Base-by-base conservation (phyloP, 306 rosid species). In the Carpinus fangiana region DNA sequence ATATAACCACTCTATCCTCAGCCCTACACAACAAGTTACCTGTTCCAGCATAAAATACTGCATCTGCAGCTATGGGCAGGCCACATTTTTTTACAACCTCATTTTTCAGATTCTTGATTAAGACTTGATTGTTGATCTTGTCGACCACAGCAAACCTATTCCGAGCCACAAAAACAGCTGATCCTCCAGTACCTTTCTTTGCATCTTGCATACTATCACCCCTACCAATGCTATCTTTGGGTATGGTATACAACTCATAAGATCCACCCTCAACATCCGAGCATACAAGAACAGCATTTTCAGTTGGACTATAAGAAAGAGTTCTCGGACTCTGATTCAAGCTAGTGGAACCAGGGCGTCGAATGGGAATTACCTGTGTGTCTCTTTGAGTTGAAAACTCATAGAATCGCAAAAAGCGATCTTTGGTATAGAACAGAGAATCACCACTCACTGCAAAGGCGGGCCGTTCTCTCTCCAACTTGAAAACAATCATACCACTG, bases 401-500 rank as follows among this genome's bases (percentile, higher is more conserved):
- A 57, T 88, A 92, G 76, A 82, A 88, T 81, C 96, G 86, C 89
- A 94, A 83, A 80, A 94, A 92, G 20, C 98, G 92, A 76, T 94
- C 98, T 80, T 88, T 94, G 46, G 87, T 82, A 73, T 90, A 94
- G 82, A 94, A 88, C 48, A 94, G 71, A 81, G 89, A 84, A 79
- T 92, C 94, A 34, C 94, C 97, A 82, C 98, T 94, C 53, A 92
- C 89, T 0, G 92, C 87, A 74, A 94, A 90, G 36, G 97, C 97
- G 0, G 97, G 98, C 7, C 98, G 92, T 72, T 94, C 98, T 81
- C 98, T 90, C 88, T 90, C 98, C 79, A 94, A 78, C 86, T 94
- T 94, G 74, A 94, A 94, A 61, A 94, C 98, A 53, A 94, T 89
- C 98, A 94, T 88, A 68, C 98, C 98, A 78, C 96, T 94, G 79